These are phyloP conservation scores for Tephrocybe sp. DNA, from an alignment of 768 basidiomycete species.

Conservation along the genomic window DNA sequence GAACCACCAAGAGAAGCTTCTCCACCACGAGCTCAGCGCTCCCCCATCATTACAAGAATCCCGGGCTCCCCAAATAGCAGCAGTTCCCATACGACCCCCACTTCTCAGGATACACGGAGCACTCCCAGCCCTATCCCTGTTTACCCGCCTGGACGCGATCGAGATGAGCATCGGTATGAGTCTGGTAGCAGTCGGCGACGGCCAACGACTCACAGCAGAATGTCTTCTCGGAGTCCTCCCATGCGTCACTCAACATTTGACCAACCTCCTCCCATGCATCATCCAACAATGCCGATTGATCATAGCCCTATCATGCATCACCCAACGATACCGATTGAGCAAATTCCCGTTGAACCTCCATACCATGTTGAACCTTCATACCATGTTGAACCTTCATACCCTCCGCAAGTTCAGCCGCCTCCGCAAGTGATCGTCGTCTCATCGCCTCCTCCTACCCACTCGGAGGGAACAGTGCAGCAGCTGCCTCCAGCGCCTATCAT, in stretches of 20 bases:
- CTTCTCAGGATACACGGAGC: neutral
- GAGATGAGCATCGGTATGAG: neutral
- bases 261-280: too few species aligned
- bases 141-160: neutral
- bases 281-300: neutral
- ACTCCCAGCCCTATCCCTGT: neutral
- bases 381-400: neutral
- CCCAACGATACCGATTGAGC: neutral
- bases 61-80: neutral
- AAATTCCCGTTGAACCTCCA: slow-evolving; percentile 5
- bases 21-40: slow-evolving; percentile 1
- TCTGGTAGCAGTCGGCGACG: slow-evolving; percentile 4
- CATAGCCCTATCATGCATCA: too few species aligned
- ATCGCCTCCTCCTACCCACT: neutral
- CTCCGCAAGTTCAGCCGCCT: neutral
- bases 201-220: slow-evolving; percentile 1
- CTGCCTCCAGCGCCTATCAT: slow-evolving; percentile 11
- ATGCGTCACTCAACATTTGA: too few species aligned
- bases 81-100: neutral
- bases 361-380: slow-evolving; percentile 14
- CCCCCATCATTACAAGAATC: neutral
- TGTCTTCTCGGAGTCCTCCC: slow-evolving; percentile 1
- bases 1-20: neutral
- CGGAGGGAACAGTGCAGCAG: neutral
- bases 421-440: slow-evolving; percentile 8